Evolutionary conservation across 1,284 basidiomycete species (phyloP).

Genomic region (Dichomitus squalens): DNA sequence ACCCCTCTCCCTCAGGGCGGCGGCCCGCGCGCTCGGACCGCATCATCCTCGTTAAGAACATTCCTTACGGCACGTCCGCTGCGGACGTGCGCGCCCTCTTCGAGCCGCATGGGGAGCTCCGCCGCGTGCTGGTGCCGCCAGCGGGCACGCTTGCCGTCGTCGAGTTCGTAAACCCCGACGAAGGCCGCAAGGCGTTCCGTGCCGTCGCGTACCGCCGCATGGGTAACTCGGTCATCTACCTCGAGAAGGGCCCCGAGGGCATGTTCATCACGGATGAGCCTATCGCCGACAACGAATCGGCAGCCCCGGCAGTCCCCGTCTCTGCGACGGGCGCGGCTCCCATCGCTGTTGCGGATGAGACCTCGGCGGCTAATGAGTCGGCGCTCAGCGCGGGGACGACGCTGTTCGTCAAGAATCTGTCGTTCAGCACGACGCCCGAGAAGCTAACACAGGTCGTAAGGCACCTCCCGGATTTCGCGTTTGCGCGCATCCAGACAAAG

Average conservation of each 20-base stretch:
- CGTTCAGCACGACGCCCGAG: slow-evolving; percentile 86
- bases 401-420: slow-evolving; percentile 93
- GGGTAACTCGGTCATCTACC: slow-evolving; percentile 88
- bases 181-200: slow-evolving; percentile 78
- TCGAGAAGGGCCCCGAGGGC: slow-evolving; percentile 89
- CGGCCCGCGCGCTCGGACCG: slow-evolving; percentile 69
- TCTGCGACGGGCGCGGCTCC: slow-evolving; percentile 20
- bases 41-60: slow-evolving; percentile 93
- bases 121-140: slow-evolving; percentile 84
- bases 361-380: slow-evolving; percentile 40
- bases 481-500: slow-evolving; percentile 92
- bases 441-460: slow-evolving; percentile 73
- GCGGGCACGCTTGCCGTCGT: slow-evolving; percentile 94
- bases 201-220: slow-evolving; percentile 87
- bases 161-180: slow-evolving; percentile 76
- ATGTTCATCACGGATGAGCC: slow-evolving; percentile 57
- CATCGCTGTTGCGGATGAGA: slow-evolving; percentile 16
- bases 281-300: slow-evolving; percentile 4
- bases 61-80: slow-evolving; percentile 87
- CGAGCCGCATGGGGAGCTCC: slow-evolving; percentile 75
- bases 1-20: slow-evolving; percentile 38
- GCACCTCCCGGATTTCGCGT: slow-evolving; percentile 82
- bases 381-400: slow-evolving; percentile 75
- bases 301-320: slow-evolving; percentile 17
- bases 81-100: slow-evolving; percentile 83